These are phyloP conservation scores for Aureobasidium sp. DNA, from an alignment of 2,329 filamentous ascomycete species.

Conservation along the genomic window DNA sequence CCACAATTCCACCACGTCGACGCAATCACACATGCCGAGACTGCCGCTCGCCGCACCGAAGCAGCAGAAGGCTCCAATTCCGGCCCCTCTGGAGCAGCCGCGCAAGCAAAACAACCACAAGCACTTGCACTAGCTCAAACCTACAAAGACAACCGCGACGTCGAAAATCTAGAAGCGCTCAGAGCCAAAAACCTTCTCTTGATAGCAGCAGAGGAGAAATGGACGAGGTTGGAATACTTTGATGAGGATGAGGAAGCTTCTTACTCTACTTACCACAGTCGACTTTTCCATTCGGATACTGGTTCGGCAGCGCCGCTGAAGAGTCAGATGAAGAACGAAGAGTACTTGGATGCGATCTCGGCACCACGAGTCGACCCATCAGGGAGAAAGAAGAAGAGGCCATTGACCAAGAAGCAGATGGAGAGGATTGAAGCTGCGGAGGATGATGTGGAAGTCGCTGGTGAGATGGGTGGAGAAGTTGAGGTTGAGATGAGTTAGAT, in stretches of 20 bases:
- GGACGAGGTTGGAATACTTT: constrained; percentile 71
- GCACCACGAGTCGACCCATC: constrained; percentile 38
- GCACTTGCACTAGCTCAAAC: constrained; percentile 22
- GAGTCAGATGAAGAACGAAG: constrained; percentile 49
- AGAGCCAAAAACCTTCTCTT: constrained; percentile 71
- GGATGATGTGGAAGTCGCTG: constrained; percentile 14
- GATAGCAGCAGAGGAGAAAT: constrained; percentile 71
- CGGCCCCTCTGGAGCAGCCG: constrained; percentile 32
- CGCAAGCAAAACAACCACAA: constrained; percentile 13
- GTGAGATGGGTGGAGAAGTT: constrained; percentile 7
- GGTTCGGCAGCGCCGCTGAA: constrained; percentile 41
- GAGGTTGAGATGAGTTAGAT: constrained; percentile 1
- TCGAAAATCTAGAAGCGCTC: constrained; percentile 55
- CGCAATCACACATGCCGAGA: constrained; percentile 57
- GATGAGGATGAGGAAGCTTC: constrained; percentile 71
- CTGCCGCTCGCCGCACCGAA: constrained; percentile 32
- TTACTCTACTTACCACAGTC: constrained; percentile 68
- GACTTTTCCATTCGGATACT: constrained; percentile 53
- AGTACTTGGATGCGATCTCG: constrained; percentile 58
- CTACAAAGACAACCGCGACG: constrained; percentile 42
- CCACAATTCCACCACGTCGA: constrained; percentile 92
- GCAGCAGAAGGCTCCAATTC: constrained; percentile 39
- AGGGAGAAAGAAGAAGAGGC: constrained; percentile 32
- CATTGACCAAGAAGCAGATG: constrained; percentile 22
- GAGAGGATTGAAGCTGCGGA: constrained; percentile 20